Evolutionary conservation across 768 basidiomycete species (phyloP).

Genomic region (Boletus fagicola): DNA sequence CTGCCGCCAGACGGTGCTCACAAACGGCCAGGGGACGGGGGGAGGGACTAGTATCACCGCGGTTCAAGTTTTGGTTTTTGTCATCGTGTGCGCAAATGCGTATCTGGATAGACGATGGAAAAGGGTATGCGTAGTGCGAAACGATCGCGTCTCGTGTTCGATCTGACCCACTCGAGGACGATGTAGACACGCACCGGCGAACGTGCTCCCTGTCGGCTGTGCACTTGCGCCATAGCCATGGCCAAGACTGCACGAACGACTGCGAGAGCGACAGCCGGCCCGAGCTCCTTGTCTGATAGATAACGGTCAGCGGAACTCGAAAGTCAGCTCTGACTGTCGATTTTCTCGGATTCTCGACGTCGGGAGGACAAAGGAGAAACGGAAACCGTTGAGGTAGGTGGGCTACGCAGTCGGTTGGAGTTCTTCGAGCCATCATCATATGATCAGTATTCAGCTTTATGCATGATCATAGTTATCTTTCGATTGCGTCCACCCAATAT

Average conservation of each 20-base stretch:
- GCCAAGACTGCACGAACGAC: not conserved
- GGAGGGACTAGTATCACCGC: not conserved
- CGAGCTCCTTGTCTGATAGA: not conserved
- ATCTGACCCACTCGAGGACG: not conserved
- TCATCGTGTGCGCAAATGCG: not conserved
- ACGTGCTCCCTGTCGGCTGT: not conserved
- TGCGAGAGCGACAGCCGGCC: not conserved
- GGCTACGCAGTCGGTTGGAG: not conserved
- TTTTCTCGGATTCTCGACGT: not conserved
- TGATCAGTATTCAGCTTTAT: not conserved
- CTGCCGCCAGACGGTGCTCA: not conserved
- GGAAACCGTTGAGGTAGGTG: not conserved
- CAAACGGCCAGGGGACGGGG: not conserved
- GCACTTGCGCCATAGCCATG: not conserved
- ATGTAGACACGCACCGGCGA: too few relatives aligned
- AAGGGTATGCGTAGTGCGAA: not conserved
- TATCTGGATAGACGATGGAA: not conserved
- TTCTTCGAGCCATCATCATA: not conserved
- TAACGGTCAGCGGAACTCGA: not conserved
- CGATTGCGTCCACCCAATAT: too few relatives aligned
- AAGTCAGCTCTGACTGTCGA: too few relatives aligned
- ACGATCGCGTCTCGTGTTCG: not conserved
- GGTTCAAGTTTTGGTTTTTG: not conserved
- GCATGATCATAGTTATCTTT: too few relatives aligned
- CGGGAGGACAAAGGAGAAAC: not conserved